Evolutionary conservation across 345 rosid species (phyloP).

Genomic region (Durio zibethinus): DNA sequence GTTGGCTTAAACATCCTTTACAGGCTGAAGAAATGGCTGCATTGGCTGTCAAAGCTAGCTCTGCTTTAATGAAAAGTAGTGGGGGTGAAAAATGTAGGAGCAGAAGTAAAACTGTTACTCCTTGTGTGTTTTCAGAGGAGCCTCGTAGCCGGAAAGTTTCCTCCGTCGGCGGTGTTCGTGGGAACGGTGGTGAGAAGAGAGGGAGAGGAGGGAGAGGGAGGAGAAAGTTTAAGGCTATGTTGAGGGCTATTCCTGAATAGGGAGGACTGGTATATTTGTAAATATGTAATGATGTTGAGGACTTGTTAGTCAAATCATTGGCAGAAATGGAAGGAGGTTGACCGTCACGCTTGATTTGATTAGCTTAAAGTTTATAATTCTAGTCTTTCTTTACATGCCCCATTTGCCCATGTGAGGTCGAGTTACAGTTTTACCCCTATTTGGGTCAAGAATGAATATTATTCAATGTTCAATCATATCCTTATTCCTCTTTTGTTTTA

Average conservation of each 20-base stretch:
- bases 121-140: conserved; percentile 27
- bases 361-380: background rate
- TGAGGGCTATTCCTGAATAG: conserved; percentile 73
- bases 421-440: conserved; percentile 47
- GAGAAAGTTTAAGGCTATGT: conserved; percentile 47
- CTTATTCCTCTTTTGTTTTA: no score
- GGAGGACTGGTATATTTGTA: conserved; percentile 28
- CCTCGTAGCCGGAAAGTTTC: conserved; percentile 19
- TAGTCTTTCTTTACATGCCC: background rate
- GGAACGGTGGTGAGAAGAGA: conserved; percentile 10
- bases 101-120: conserved; percentile 36
- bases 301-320: conserved; percentile 18
- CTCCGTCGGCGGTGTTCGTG: conserved; percentile 26
- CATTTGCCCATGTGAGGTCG: conserved; percentile 21
- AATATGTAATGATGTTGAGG: conserved; percentile 25
- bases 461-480: background rate
- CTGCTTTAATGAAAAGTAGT: conserved; percentile 58
- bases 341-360: background rate
- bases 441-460: conserved; percentile 23
- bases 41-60: conserved; percentile 94
- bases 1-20: conserved; percentile 55
- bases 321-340: background rate
- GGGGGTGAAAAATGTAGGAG: conserved; percentile 23
- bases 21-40: conserved; percentile 94
- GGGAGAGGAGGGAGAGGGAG: conserved; percentile 30